Base-by-base conservation (phyloP, 2,329 filamentous ascomycete genomes). In the Fusarium begoniae region DNA sequence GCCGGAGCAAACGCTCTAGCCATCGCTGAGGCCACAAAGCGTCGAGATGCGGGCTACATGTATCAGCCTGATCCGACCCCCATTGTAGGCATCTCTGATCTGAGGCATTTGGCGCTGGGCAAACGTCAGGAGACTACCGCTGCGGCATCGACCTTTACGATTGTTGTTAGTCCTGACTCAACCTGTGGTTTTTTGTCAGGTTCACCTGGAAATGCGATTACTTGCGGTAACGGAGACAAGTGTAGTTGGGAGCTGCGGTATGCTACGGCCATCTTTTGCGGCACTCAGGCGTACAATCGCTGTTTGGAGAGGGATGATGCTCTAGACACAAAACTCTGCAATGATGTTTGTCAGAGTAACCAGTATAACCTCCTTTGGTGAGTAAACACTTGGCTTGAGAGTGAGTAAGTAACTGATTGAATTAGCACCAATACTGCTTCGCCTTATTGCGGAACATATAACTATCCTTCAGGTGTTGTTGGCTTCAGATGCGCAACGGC, bases 341-440 rank as follows among this genome's bases (percentile, higher is more conserved):
- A 69, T 26, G 72, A 74, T 18, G 67, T 74, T 14, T 74, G 71
- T 17, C 67, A 74, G 30, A 69, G 61, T 17, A 74, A 74, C 55
- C 10, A 32, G 10, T 74, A 50, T 35, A 69, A 74, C 17, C 72
- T 74, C 14, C 63, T 68, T 14, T 74, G 72, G 72, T 74, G 24
- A 54, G 71, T 35, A 0, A 35, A 35, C 32, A 35, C 8, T 30
- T 13, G 1, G 22, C 3, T 41, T n/a, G 3, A 9, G 0, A 24
- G 22, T 6, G 14, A 12, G 6, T 8, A 8, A 24, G 3, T 4
- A 1, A 32, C 32, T 60, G 8, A 48, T n/a, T 8, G 4, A 8
- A 8, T 12, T 8, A 74, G 72, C 24, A 74, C 72, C 26, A 64
- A 69, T 2, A 62, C 12, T 14, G 30, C 63, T n/a, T 43, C 57